These are phyloP conservation scores for Corynespora cassiicola DNA, from an alignment of 2,329 filamentous ascomycete genomes.

Conservation along the genomic window DNA sequence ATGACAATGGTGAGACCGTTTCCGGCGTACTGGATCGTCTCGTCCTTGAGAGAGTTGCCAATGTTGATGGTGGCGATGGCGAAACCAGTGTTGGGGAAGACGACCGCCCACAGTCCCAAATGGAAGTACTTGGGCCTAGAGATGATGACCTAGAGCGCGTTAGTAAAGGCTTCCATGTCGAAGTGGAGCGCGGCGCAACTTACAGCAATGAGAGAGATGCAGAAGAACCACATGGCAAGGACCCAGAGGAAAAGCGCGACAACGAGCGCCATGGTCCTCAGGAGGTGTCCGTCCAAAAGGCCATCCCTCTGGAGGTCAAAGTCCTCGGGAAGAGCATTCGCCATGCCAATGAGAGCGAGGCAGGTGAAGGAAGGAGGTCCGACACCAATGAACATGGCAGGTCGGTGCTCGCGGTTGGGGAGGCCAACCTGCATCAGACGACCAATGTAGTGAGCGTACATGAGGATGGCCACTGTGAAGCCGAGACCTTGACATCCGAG, in stretches of 20 bases:
- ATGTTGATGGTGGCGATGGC: conserved; percentile 51
- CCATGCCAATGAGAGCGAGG: conserved; percentile 73
- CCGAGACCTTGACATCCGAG: conserved; percentile 74
- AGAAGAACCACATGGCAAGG: conserved; percentile 64
- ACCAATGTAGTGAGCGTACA: conserved; percentile 76
- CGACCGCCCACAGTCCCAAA: conserved; percentile 69
- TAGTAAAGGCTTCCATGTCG: too few relatives aligned
- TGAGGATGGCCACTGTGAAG: conserved; percentile 71
- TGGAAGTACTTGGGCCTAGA: conserved; percentile 58
- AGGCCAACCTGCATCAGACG: conserved; percentile 73
- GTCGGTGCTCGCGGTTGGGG: conserved; percentile 68
- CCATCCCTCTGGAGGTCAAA: conserved; percentile 57
- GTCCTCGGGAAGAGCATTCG: conserved; percentile 56
- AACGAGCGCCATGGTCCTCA: conserved; percentile 56
- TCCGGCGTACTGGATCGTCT: conserved; percentile 46
- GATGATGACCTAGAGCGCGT: conserved; percentile 33
- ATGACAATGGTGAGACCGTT: conserved; percentile 60
- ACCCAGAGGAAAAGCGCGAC: conserved; percentile 69
- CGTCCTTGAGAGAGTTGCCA: conserved; percentile 42
- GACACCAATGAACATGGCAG: conserved; percentile 78
- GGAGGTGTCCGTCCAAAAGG: conserved; percentile 50
- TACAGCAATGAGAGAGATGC: conserved; percentile 48
- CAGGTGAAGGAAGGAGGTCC: conserved; percentile 76
- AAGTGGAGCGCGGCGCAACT: conserved; percentile 40
- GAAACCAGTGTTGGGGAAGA: conserved; percentile 52